Evolutionary conservation across 179 eudicot species (phyloP).

Genomic region (Beta lomatogona): DNA sequence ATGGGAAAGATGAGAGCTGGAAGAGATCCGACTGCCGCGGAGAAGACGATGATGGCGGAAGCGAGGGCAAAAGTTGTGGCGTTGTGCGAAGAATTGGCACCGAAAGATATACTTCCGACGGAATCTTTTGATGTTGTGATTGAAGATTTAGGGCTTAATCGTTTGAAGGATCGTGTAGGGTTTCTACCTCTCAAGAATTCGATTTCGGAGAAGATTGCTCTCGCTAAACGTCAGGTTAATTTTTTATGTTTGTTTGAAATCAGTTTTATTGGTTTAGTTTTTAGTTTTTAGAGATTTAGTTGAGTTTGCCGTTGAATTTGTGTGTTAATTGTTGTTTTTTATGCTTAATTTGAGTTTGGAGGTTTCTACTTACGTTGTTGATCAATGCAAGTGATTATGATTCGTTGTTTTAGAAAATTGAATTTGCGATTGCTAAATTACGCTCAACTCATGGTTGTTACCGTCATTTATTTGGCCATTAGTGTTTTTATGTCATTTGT

Average conservation of each 20-base stretch:
- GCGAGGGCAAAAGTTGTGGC: slow-evolving; percentile 66
- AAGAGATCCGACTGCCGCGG: slow-evolving; percentile 58
- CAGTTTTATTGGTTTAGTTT: not conserved
- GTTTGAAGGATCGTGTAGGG: slow-evolving; percentile 59
- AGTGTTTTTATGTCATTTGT: too few relatives aligned
- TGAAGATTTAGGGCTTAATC: slow-evolving; percentile 81
- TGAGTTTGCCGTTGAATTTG: not conserved
- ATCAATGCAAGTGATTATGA: not conserved
- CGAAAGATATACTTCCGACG: slow-evolving; percentile 77
- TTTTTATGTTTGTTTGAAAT: not conserved
- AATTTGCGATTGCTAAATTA: too few relatives aligned
- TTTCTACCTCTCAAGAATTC: slow-evolving; percentile 61
- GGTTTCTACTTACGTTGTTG: not conserved
- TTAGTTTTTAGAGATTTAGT: not conserved
- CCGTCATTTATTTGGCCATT: too few relatives aligned
- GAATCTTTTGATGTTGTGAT: slow-evolving; percentile 63
- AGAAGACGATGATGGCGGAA: slow-evolving; percentile 77
- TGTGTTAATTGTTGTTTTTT: not conserved
- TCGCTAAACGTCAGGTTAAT: slow-evolving; percentile 51
- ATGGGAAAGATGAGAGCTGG: slow-evolving; percentile 93
- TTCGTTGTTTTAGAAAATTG: not conserved
- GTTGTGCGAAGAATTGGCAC: slow-evolving; percentile 62
- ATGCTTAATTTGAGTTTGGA: not conserved
- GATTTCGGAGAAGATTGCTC: slow-evolving; percentile 60
- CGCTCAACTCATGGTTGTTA: too few relatives aligned